These are phyloP conservation scores for Paraurostyla sp. DNA, from an alignment of 73 alveolate species.

Conservation along the genomic window DNA sequence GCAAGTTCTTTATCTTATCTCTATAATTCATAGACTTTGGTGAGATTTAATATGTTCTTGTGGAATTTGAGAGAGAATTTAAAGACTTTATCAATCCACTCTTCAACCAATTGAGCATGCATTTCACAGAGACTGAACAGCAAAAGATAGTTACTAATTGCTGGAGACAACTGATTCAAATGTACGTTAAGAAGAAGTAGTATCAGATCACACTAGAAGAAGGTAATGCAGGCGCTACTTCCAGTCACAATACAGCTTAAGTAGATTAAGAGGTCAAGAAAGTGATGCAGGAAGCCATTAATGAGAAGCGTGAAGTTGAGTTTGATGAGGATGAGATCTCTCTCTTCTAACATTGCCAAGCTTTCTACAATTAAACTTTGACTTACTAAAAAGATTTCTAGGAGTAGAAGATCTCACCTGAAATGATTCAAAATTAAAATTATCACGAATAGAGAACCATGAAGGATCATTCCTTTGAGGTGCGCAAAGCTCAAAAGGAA, in stretches of 20 bases:
- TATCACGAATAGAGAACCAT: background rate
- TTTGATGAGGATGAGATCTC: constrained; percentile 49
- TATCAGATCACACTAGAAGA: too few relatives aligned
- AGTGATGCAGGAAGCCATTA: constrained; percentile 23
- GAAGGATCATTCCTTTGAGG: background rate
- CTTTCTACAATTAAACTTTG: constrained; percentile 43
- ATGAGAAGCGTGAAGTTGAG: background rate
- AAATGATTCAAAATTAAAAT: background rate
- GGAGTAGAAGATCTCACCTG: constrained; percentile 5
- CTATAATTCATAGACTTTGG: constrained; percentile 1
- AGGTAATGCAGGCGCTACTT: background rate
- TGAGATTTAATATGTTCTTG: background rate
- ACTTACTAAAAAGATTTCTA: constrained; percentile 44
- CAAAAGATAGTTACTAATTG: background rate
- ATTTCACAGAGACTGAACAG: background rate
- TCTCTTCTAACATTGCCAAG: constrained; percentile 26
- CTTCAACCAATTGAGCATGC: constrained; percentile 12
- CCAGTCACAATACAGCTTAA: background rate
- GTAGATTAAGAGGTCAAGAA: constrained; percentile 6
- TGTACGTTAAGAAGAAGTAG: background rate
- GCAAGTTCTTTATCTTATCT: constrained; percentile 23
- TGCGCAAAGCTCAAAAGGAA: constrained; percentile 18
- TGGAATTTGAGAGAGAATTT: constrained; percentile 43
- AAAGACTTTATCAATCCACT: constrained; percentile 34
- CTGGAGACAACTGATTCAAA: background rate